A percentile compares a stretch with the other conserved stretches of the same genome.
Conservation (phyloP, 352 stramenopile genomes). For the Globisporangium lucens region DNA sequence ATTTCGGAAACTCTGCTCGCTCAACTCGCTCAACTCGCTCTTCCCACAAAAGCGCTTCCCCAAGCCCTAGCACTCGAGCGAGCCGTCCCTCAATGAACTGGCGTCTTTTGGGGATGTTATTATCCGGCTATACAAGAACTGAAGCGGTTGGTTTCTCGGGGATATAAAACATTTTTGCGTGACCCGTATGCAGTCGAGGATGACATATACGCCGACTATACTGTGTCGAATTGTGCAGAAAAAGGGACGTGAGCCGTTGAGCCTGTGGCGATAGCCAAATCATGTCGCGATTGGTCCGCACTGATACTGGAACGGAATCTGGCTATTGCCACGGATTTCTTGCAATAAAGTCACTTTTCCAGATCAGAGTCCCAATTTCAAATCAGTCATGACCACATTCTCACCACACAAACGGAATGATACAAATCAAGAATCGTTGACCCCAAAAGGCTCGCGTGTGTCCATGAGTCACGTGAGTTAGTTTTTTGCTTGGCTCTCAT, state of each 20-base stretch:
- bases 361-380: background rate
- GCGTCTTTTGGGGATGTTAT: background rate
- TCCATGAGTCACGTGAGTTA: background rate
- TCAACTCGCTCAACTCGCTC: background rate
- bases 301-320: background rate
- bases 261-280: slow-evolving; percentile 8
- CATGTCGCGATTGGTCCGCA: background rate
- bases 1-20: background rate
- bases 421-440: background rate
- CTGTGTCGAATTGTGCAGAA: background rate
- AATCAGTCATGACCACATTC: background rate
- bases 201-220: background rate
- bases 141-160: background rate
- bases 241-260: background rate
- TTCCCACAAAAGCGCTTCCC: background rate
- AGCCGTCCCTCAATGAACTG: background rate
- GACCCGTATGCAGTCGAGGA: background rate
- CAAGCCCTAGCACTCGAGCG: background rate
- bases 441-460: too few species aligned
- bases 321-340: background rate
- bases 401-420: background rate
- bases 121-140: background rate
- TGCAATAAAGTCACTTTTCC: background rate
- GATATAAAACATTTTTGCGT: background rate
- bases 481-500: background rate